Evolutionary conservation across 208 protist genomes (phyloP), one percentile per base, ranked within the genome.

Genomic region (Wallacemonas collosoma): DNA sequence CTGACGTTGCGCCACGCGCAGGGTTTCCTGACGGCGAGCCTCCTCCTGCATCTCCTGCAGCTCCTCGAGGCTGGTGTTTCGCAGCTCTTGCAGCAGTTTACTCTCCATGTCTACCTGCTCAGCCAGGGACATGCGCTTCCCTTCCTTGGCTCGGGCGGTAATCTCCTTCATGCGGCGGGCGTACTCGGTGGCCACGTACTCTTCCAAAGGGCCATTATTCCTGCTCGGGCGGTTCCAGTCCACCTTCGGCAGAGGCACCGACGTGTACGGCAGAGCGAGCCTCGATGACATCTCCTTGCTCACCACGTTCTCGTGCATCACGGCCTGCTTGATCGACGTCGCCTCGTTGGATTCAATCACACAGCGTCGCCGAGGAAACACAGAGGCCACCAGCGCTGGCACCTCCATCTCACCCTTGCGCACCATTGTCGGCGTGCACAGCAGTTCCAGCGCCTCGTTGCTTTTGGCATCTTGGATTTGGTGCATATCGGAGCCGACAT

Each of bases 81-180:
- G 76, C 11, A 97, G 80, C 66, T 83, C 75, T 39, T 90, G 70
- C 38, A 88, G 73, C 68, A 97, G 64, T 61, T 90, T 79, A 47
- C 79, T 73, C 50, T 97, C 92, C 47, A 90, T 73, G 70, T 80
- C 82, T 54, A 97, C 76, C 75, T 97, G 92, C 80, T 97, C 88
- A 14, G 80, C 80, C 58, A 97, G 75, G 11, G 87, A 87, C 85
- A 95, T 92, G 11, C 88, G 92, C 38, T 81, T 73, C 11, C 92
- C 92, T 43, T 93, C 88, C 67, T 82, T 86, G 36, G 75, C 68
- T 14, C 89, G 84, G 45, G 82, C 84, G 38, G 84, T 81, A 58
- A 97, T 91, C 56, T 88, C 79, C 67, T 88, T 88, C 53, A 82
- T 56, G 38, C 89, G 89, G 48, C 77, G 73, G 26, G 93, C 80